Conservation (phyloP, 768 basidiomycete genomes). For the Rhizopogon roseolus region DNA sequence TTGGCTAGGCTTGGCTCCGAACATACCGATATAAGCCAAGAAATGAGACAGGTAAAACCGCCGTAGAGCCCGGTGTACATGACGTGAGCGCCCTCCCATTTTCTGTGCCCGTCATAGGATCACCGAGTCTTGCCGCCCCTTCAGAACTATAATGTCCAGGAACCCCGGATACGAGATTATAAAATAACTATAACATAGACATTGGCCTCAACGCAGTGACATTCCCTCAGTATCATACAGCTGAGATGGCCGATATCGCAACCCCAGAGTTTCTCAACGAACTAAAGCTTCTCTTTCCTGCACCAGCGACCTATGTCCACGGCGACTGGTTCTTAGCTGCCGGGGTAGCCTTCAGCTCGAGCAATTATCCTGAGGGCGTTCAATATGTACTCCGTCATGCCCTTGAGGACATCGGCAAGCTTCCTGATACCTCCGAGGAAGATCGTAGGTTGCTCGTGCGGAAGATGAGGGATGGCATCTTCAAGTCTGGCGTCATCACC, state of each 20-base stretch:
- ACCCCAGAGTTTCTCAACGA: conserved; percentile 37
- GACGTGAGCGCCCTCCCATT: too few relatives aligned
- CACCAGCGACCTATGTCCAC: conserved; percentile 13
- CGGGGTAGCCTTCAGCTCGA: conserved; percentile 51
- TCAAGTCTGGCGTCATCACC: conserved; percentile 54
- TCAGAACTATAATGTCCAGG: too few relatives aligned
- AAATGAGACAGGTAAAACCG: too few relatives aligned
- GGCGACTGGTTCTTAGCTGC: conserved; percentile 61
- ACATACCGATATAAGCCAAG: too few relatives aligned
- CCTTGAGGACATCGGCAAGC: conserved; percentile 36
- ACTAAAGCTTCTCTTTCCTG: conserved; percentile 44
- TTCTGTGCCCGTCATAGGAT: too few relatives aligned
- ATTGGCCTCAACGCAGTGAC: neutral
- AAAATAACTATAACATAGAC: too few relatives aligned
- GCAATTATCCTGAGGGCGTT: conserved; percentile 56
- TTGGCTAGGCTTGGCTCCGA: too few relatives aligned
- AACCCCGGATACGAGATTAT: too few relatives aligned
- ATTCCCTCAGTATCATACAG: neutral
- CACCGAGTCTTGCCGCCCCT: too few relatives aligned
- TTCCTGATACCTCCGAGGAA: conserved; percentile 17
- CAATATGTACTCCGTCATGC: conserved; percentile 50
- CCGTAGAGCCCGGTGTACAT: too few relatives aligned
- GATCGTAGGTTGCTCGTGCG: conserved; percentile 42
- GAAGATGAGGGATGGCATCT: conserved; percentile 56
- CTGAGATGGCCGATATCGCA: conserved; percentile 27